Conservation (phyloP, 2,329 filamentous ascomycete genomes). For the Shiraia bambusicola region DNA sequence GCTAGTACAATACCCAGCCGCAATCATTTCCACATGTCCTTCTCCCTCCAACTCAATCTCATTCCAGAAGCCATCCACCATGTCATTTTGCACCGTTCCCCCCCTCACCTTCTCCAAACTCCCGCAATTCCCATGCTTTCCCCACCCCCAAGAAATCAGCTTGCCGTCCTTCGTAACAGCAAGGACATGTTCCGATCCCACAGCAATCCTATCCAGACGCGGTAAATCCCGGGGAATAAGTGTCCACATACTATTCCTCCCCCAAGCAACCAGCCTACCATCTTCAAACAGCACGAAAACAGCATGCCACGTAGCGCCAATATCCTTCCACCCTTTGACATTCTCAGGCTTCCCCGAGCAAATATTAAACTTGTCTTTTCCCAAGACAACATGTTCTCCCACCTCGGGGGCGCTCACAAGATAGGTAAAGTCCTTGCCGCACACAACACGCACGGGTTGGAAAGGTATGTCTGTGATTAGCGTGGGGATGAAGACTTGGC, state of each 20-base stretch:
- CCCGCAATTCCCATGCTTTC: slow-evolving; percentile 96
- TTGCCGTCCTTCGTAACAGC: slow-evolving; percentile 65
- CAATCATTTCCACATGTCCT: slow-evolving; percentile 23
- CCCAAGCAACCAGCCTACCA: slow-evolving; percentile 70
- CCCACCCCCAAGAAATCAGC: slow-evolving; percentile 91
- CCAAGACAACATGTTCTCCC: slow-evolving; percentile 68
- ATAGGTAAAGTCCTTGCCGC: slow-evolving; percentile 84
- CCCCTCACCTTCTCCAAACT: slow-evolving; percentile 13
- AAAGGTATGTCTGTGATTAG: slow-evolving; percentile 55
- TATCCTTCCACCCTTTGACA: slow-evolving; percentile 63
- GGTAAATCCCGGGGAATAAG: slow-evolving; percentile 66
- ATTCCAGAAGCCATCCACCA: slow-evolving; percentile 35
- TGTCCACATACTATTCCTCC: slow-evolving; percentile 82
- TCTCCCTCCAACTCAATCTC: slow-evolving; percentile 27
- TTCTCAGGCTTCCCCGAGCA: slow-evolving; percentile 57
- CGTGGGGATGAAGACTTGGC: slow-evolving; percentile 39
- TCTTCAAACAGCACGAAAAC: slow-evolving; percentile 68
- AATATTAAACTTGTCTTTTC: slow-evolving; percentile 73
- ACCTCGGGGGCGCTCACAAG: slow-evolving; percentile 57
- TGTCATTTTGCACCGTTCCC: slow-evolving; percentile 27
- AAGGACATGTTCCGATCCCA: slow-evolving; percentile 89
- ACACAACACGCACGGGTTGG: slow-evolving; percentile 65
- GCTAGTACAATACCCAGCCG: slow-evolving; percentile 32
- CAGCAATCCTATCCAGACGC: slow-evolving; percentile 63
- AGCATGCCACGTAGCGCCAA: slow-evolving; percentile 80